phyloP scores from a whole-genome alignment of 306 rosid species.

The Prosopis cineraria region DNA sequence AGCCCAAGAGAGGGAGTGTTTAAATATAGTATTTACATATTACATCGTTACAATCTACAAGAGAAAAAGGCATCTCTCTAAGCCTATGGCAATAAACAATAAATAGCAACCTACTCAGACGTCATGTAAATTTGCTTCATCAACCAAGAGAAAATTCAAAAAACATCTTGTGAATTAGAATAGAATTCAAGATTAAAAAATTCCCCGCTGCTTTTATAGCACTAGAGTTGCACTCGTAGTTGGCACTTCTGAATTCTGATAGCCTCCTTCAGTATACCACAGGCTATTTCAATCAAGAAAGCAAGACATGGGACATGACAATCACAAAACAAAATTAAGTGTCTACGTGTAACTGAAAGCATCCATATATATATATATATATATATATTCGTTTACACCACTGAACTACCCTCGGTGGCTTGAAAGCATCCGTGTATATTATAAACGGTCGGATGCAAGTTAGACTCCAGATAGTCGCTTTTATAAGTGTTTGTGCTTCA shows the following conservation, averaged over 20 bases:
- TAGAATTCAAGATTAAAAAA: not conserved
- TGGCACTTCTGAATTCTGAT: not conserved
- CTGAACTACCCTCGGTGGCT: not conserved
- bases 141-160: not conserved
- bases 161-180: not conserved
- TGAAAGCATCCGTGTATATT: not conserved
- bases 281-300: not conserved
- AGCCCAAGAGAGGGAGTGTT: not conserved
- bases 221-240: not conserved
- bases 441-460: not conserved
- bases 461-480: not conserved
- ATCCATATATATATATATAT: too few relatives aligned
- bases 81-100: not conserved
- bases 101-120: slow-evolving; percentile 3
- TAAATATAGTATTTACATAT: slow-evolving; percentile 2
- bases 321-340: not conserved
- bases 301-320: not conserved
- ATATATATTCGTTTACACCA: too few relatives aligned
- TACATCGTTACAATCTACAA: not conserved
- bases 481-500: not conserved
- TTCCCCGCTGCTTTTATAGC: not conserved
- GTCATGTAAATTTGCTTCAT: not conserved
- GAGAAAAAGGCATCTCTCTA: not conserved
- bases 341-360: not conserved
- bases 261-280: not conserved